phyloP scores from a whole-genome alignment of 2,329 filamentous ascomycete species.

The Epichloe festucae region DNA sequence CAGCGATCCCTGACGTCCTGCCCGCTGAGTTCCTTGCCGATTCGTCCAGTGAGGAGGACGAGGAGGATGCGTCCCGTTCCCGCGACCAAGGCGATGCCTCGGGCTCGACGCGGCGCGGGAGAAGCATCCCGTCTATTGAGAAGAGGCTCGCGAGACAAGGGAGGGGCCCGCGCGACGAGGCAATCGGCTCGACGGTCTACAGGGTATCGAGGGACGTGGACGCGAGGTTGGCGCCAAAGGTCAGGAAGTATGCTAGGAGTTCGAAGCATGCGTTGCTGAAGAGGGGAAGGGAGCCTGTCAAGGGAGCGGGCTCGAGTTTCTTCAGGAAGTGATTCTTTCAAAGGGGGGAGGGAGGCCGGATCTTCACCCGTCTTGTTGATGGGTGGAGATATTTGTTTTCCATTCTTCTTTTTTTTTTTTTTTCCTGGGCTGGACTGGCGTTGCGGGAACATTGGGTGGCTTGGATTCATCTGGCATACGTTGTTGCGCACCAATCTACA shows the following conservation, averaged over 20 bases:
- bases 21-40: constrained; percentile 41
- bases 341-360: background rate
- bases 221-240: constrained; percentile 34
- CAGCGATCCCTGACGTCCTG: constrained; percentile 30
- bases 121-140: constrained; percentile 30
- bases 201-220: constrained; percentile 34
- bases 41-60: constrained; percentile 29
- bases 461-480: no score
- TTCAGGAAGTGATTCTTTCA: constrained; percentile 16
- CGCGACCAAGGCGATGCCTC: constrained; percentile 24
- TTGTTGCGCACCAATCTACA: no score
- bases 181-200: constrained; percentile 41
- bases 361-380: background rate
- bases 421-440: no score
- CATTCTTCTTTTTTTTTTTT: background rate
- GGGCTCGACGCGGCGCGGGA: constrained; percentile 24
- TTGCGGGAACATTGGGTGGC: no score
- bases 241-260: constrained; percentile 27
- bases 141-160: constrained; percentile 23
- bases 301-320: constrained; percentile 26
- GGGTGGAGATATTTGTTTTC: background rate
- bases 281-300: constrained; percentile 29
- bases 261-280: constrained; percentile 32
- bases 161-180: constrained; percentile 31
- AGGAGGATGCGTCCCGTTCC: constrained; percentile 33